Base-by-base conservation (phyloP, 2,329 filamentous ascomycete genomes). In the Alternaria sp. region DNA sequence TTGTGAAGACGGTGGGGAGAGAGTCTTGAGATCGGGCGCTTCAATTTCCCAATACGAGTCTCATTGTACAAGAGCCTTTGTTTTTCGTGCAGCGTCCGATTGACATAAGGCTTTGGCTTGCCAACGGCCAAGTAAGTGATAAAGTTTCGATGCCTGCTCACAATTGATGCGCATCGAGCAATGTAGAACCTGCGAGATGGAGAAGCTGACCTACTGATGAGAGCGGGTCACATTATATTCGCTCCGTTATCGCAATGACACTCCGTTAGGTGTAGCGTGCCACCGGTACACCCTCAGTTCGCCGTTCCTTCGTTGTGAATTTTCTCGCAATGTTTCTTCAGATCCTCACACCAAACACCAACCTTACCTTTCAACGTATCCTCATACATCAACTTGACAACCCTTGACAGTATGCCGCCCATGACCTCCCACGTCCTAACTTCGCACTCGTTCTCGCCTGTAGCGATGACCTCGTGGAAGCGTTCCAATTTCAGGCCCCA, bases 381-480 rank as follows among this genome's bases (percentile, higher is more conserved):
- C 46, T 53, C 45, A n/a, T 62, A 59, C 39, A 65, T 41, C 41
- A 59, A 40, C 49, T 65, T 67, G 9, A 70, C 67, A 10, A 65
- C 52, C 31, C 58, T 37, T 14, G 67, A 59, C 37, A 66, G n/a
- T 4, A 69, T n/a, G 10, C 66, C 67, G 1, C 59, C 48, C 66
- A 70, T 70, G 2, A 63, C 34, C 58, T 70, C 67, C 67, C 67
- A 70, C 1, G 56, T 62, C 17, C 63, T 42, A 5, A 70, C 65
- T 42, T 70, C 66, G 42, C 67, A 70, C 24, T 63, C 52, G 4
- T 61, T 56, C 10, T 63, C 48, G 0, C 58, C 54, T 8, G 28
- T 58, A 1, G 62, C 51, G 36, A 70, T 69, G 7, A 69, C 53
- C 41, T 70, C 67, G 11, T 70, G 66, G 11, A 70, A 66, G 3